Conservation (phyloP, 495 filamentous ascomycete genomes). For the Penicillium desertorum region DNA sequence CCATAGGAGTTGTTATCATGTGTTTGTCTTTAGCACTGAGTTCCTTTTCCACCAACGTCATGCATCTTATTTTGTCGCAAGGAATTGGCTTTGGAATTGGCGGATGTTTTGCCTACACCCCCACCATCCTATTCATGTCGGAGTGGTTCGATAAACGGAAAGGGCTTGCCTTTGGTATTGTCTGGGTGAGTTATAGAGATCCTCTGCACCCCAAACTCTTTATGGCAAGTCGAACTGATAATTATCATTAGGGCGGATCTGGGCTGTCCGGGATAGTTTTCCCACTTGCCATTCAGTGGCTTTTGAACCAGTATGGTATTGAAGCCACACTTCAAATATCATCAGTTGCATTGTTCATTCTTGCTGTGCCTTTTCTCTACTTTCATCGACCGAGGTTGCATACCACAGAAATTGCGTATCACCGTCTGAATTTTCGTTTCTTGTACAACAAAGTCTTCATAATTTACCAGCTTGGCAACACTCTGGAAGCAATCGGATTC, state of each 20-base stretch:
- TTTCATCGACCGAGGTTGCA: constrained; percentile 56
- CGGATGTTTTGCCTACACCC: constrained; percentile 44
- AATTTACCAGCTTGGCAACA: constrained; percentile 52
- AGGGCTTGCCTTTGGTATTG: constrained; percentile 49
- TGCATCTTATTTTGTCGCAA: constrained; percentile 49
- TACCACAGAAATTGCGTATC: constrained; percentile 11
- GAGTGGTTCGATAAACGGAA: constrained; percentile 53
- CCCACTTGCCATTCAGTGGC: constrained; percentile 47
- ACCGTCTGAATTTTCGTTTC: constrained; percentile 41
- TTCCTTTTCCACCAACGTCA: constrained; percentile 44
- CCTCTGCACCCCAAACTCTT: background rate
- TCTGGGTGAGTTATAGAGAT: constrained; percentile 32
- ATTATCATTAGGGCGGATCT: constrained; percentile 34
- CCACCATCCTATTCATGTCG: constrained; percentile 48
- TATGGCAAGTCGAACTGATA: background rate
- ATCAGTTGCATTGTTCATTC: constrained; percentile 43
- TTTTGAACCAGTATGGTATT: constrained; percentile 52
- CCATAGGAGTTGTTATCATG: constrained; percentile 44
- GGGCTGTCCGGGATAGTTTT: constrained; percentile 41
- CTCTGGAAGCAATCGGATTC: constrained; percentile 55
- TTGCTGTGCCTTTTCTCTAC: constrained; percentile 52
- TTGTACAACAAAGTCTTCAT: constrained; percentile 46
- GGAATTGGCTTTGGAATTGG: constrained; percentile 51
- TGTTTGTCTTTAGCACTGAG: constrained; percentile 40
- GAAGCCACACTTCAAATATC: constrained; percentile 49